Evolutionary conservation across 352 stramenopile genomes (phyloP).

Genomic region (Phytophthora rubi): DNA sequence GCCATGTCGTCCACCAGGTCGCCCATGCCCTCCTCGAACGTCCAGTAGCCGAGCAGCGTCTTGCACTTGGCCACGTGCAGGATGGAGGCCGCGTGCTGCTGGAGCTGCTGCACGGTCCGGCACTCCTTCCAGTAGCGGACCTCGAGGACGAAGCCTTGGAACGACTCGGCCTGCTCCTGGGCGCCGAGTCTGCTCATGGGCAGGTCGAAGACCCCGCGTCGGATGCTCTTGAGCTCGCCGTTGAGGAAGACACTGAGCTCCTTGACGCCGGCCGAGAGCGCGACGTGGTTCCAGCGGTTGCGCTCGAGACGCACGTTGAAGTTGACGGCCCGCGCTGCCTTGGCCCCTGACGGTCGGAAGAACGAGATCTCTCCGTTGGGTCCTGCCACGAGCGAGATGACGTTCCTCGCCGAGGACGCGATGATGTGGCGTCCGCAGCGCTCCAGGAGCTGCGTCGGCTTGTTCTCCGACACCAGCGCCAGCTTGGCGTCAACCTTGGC

Average conservation of each 20-base stretch:
- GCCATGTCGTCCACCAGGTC: conserved; percentile 81
- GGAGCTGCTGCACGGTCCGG: conserved; percentile 46
- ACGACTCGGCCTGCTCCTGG: conserved; percentile 49
- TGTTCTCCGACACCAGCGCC: conserved; percentile 55
- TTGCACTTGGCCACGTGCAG: conserved; percentile 48
- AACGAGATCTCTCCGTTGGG: conserved; percentile 47
- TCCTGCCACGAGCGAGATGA: conserved; percentile 53
- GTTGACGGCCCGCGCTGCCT: conserved; percentile 48
- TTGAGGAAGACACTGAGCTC: conserved; percentile 65
- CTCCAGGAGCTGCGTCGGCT: conserved; percentile 54
- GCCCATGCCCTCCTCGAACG: conserved; percentile 75
- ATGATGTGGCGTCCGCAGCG: conserved; percentile 65
- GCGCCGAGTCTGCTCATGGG: conserved; percentile 58
- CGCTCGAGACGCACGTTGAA: conserved; percentile 51
- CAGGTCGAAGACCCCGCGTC: conserved; percentile 63
- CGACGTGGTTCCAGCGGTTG: conserved; percentile 69
- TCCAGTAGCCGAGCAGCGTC: conserved; percentile 68
- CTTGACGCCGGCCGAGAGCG: conserved; percentile 52
- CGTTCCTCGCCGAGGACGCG: conserved; percentile 58
- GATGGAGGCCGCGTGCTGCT: conserved; percentile 40
- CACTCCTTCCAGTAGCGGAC: conserved; percentile 71
- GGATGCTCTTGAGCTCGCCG: conserved; percentile 42
- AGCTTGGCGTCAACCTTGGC: conserved; percentile 67
- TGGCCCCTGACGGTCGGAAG: conserved; percentile 37
- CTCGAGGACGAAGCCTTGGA: conserved; percentile 71